Evolutionary conservation across 805 yeast genomes (phyloP).

Genomic region (Wilhelminamyces savonicus): DNA sequence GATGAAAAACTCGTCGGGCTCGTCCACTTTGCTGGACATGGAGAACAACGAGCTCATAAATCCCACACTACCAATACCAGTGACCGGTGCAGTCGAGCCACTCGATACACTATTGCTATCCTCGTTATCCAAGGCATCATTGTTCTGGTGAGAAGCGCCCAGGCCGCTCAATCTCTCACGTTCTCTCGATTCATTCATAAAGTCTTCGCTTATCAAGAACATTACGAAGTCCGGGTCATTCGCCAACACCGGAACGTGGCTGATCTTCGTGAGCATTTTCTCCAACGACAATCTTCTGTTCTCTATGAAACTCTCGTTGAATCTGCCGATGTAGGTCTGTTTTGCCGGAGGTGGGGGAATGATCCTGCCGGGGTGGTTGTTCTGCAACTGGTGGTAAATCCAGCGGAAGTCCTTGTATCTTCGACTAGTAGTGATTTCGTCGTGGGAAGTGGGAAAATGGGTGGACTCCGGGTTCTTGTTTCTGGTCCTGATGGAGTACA

Average conservation of each 20-base stretch:
- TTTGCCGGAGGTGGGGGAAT: constrained; percentile 93
- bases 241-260: constrained; percentile 49
- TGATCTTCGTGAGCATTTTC: constrained; percentile 74
- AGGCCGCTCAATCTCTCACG: constrained; percentile 57
- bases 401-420: constrained; percentile 91
- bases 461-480: constrained; percentile 38
- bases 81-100: constrained; percentile 10
- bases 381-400: constrained; percentile 83
- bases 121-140: constrained; percentile 31
- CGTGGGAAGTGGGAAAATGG: constrained; percentile 8
- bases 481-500: constrained; percentile 67
- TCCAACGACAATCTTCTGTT: constrained; percentile 79
- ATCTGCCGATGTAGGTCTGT: constrained; percentile 88
- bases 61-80: constrained; percentile 38
- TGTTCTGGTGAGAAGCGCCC: constrained; percentile 35
- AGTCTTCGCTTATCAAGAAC: constrained; percentile 72
- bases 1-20: constrained; percentile 72
- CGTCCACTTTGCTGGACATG: constrained; percentile 60
- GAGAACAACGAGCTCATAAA: constrained; percentile 70
- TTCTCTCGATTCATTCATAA: constrained; percentile 61
- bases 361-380: constrained; percentile 82
- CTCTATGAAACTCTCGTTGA: constrained; percentile 86
- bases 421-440: constrained; percentile 50
- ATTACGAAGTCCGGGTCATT: constrained; percentile 70
- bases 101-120: constrained; percentile 14